Evolutionary conservation across 805 yeast species (phyloP), one percentile per base, ranked within the genome.

Genomic region (Suhomyces faveliae): DNA sequence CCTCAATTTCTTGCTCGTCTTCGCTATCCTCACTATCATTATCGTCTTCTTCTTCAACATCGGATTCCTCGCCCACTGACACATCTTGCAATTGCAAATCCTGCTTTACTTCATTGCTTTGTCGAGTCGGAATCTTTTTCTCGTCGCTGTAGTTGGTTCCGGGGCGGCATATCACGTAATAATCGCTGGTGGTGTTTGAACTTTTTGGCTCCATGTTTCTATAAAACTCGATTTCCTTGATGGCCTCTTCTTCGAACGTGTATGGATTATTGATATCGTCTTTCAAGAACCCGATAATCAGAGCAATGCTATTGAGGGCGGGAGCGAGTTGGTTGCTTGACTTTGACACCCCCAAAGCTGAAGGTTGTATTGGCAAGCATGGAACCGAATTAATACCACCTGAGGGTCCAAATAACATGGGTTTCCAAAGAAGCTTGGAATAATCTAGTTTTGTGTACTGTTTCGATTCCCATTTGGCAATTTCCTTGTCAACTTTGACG

Each of bases 391-490:
- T 85, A 29, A 89, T 84, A 11, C 96, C 96, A 19, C 94, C 89
- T 0, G 91, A 84, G 0, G 94, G 92, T 0, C 96, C 96, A 57
- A 82, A 77, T n/a, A 87, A 77, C 66, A 87, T 76, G 1, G 91
- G 90, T 56, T 85, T 87, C 96, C 96, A 89, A 11, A 89, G 52
- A 11, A 89, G 67, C 37, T 74, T 73, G 0, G 70, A 67, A 3
- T 81, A 77, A 38, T 83, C 73, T n/a, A 89, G 55, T 25, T 60
- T 62, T 12, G 74, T 74, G 51, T 83, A 81, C 0, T 68, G 66
- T 55, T 85, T 87, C 3, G 62, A 45, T 45, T 78, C 76, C 86
- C 88, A 84, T 21, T 71, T 67, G 0, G 44, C 44, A 3, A 84
- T 71, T 0, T 75, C 68, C 11, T 54, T 47, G 22, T 76, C 64